These are phyloP conservation scores for Detonula confervacea DNA, from an alignment of 352 stramenopile genomes.

Conservation along the genomic window DNA sequence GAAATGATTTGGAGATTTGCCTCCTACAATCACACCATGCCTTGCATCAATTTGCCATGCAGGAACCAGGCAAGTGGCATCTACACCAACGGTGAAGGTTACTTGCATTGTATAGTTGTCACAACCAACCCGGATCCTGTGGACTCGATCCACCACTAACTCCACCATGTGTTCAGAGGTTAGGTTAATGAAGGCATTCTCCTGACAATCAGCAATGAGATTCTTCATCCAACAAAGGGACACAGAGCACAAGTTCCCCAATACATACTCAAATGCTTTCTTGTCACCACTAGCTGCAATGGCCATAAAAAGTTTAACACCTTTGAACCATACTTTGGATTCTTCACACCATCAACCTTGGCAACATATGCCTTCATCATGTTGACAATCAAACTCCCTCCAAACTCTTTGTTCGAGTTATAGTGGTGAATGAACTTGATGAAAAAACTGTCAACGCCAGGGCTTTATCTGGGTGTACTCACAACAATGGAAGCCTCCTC, in stretches of 20 bases:
- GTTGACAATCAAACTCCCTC: background rate
- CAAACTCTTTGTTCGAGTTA: too few species aligned
- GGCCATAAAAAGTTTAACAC: background rate
- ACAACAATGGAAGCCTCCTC: too few species aligned
- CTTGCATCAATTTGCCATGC: background rate
- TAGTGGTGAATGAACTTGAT: too few species aligned
- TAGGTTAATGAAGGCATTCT: too few species aligned
- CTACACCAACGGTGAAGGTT: conserved; percentile 1
- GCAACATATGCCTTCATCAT: background rate
- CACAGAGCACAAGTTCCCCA: background rate
- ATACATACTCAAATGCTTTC: background rate
- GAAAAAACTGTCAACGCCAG: too few species aligned
- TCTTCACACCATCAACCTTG: background rate
- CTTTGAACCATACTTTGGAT: background rate
- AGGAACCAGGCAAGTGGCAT: conserved; percentile 8
- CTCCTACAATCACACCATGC: background rate
- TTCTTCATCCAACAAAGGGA: background rate
- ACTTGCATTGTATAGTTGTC: background rate
- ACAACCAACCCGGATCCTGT: too few species aligned
- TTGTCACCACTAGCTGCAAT: background rate
- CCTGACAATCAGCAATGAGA: too few species aligned
- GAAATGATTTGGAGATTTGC: conserved; percentile 3
- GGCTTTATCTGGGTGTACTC: too few species aligned
- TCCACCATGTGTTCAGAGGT: background rate
- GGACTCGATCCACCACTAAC: background rate